Percentiles rank a stretch among this genome's conserved stretches.
These are phyloP conservation scores for Hibiscus mutabilis DNA, from an alignment of 345 rosid species.

Conservation along the genomic window DNA sequence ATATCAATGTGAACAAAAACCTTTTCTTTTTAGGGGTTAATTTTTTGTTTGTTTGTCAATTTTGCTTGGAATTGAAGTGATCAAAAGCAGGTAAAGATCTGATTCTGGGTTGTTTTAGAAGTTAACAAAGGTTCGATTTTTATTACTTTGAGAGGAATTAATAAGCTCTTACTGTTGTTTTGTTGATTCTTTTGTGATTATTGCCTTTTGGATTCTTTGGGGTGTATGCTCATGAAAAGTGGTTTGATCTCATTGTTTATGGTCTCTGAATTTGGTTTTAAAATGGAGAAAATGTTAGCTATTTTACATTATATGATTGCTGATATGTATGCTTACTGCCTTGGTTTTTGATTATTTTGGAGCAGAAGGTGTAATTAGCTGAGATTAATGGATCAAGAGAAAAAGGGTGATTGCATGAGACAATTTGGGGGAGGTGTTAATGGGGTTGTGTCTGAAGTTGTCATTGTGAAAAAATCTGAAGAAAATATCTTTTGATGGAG, in stretches of 20 bases:
- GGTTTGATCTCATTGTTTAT: background rate
- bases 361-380: background rate
- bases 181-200: conserved; percentile 1
- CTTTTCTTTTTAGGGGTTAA: background rate
- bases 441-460: conserved; percentile 5
- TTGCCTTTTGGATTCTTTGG: background rate
- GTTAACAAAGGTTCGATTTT: conserved; percentile 17
- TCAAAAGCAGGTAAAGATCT: conserved; percentile 13
- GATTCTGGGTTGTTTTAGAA: conserved; percentile 13
- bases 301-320: background rate
- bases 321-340: background rate
- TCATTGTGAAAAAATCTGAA: conserved; percentile 10
- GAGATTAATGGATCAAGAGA: conserved; percentile 35
- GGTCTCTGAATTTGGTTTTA: conserved; percentile 8
- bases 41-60: background rate
- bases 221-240: background rate
- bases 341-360: conserved; percentile 3
- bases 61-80: conserved; percentile 15
- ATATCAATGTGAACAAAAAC: background rate
- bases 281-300: background rate
- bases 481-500: too few relatives aligned
- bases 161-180: conserved; percentile 5
- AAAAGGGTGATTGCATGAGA: too few relatives aligned
- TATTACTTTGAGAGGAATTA: background rate
- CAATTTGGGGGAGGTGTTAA: background rate